Conservation (phyloP, 371 early-diverging fungal species). For the Mucor mucedo region DNA sequence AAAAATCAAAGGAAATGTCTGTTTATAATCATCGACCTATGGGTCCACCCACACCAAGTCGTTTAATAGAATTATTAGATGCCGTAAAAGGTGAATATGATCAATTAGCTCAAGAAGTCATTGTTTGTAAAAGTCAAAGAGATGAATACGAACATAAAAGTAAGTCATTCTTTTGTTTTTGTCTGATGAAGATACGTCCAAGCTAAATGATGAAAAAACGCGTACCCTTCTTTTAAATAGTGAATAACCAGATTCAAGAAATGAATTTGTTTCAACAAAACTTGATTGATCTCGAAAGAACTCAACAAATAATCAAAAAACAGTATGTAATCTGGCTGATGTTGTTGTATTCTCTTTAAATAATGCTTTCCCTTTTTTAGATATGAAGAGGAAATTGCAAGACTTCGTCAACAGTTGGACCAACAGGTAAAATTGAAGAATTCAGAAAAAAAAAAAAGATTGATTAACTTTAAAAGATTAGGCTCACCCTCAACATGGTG, state of each 20-base stretch:
- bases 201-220: slow-evolving; percentile 8
- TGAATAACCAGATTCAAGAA: slow-evolving; percentile 77
- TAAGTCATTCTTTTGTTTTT: slow-evolving; percentile 32
- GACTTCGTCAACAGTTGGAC: slow-evolving; percentile 55
- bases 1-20: slow-evolving; percentile 30
- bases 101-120: slow-evolving; percentile 72
- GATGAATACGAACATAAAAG: slow-evolving; percentile 89
- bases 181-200: neutral
- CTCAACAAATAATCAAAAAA: slow-evolving; percentile 76
- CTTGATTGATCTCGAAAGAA: slow-evolving; percentile 79
- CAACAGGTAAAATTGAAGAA: slow-evolving; percentile 33
- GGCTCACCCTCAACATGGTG: slow-evolving; percentile 26
- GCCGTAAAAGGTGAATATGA: slow-evolving; percentile 82
- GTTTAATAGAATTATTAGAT: slow-evolving; percentile 82
- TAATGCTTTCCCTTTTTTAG: slow-evolving; percentile 17
- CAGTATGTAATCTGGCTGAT: slow-evolving; percentile 43
- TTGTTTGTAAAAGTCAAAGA: slow-evolving; percentile 71
- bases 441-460: slow-evolving; percentile 1
- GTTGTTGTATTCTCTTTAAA: neutral
- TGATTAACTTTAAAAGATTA: neutral
- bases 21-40: slow-evolving; percentile 81
- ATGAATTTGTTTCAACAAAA: slow-evolving; percentile 76
- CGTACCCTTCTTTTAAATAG: slow-evolving; percentile 27
- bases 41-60: slow-evolving; percentile 65
- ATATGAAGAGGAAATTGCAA: slow-evolving; percentile 59